Conservation (phyloP, 306 rosid genomes). For the Sindora glabra region DNA sequence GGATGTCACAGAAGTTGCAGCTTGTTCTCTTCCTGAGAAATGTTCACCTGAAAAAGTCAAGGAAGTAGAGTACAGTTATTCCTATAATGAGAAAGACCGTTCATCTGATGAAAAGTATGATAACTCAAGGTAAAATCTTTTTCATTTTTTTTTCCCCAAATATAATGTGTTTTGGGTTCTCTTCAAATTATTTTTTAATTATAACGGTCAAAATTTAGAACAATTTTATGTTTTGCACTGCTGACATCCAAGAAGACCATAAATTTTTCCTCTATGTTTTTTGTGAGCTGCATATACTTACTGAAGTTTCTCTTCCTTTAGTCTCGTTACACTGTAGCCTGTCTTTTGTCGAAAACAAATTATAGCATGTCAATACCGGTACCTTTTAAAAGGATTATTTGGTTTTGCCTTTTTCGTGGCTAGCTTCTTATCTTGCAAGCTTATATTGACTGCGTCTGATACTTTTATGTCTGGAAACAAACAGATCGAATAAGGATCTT, state of each 20-base stretch:
- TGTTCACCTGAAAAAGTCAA: slow-evolving; percentile 45
- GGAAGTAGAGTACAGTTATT: slow-evolving; percentile 44
- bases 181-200: not conserved
- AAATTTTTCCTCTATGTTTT: not conserved
- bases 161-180: not conserved
- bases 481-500: slow-evolving; percentile 51
- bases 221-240: not conserved
- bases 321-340: not conserved
- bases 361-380: slow-evolving; percentile 4
- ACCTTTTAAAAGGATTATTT: not conserved
- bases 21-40: slow-evolving; percentile 50
- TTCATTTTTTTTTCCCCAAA: slow-evolving; percentile 7
- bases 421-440: not conserved
- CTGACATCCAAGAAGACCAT: slow-evolving; percentile 2
- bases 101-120: slow-evolving; percentile 52
- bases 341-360: no score
- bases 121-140: slow-evolving; percentile 46
- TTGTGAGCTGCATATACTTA: no score
- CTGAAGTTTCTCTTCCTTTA: slow-evolving; percentile 1
- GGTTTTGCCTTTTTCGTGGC: not conserved
- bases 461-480: slow-evolving; percentile 21
- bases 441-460: slow-evolving; percentile 4
- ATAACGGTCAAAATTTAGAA: not conserved
- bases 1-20: slow-evolving; percentile 79
- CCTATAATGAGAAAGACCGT: slow-evolving; percentile 34